Evolutionary conservation across 371 early-diverging fungal species (phyloP).

Genomic region (Phascolomyces articulosus): DNA sequence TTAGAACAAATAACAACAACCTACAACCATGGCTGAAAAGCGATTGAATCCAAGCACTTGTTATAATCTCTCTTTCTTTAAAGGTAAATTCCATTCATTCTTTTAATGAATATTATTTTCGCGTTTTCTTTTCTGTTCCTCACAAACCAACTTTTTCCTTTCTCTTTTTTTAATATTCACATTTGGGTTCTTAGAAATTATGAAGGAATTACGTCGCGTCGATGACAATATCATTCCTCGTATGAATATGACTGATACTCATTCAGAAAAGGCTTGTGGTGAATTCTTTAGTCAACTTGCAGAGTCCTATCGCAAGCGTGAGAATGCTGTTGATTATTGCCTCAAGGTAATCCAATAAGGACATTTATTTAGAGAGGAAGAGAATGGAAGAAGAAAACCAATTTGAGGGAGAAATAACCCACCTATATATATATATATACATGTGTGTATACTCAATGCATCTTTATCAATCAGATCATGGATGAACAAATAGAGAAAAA

Average conservation of each 20-base stretch:
- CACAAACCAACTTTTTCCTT: too few species aligned
- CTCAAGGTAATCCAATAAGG: too few species aligned
- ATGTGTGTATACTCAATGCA: too few species aligned
- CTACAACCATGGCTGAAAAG: constrained; percentile 27
- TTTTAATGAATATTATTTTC: too few species aligned
- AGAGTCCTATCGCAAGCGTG: constrained; percentile 69
- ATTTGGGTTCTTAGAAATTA: constrained; percentile 52
- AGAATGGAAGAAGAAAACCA: background rate
- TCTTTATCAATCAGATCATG: constrained; percentile 56
- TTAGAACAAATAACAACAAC: background rate
- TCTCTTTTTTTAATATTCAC: too few species aligned
- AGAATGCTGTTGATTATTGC: constrained; percentile 71
- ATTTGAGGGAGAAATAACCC: too few species aligned
- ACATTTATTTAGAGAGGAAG: background rate
- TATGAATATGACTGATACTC: constrained; percentile 74
- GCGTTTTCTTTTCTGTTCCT: too few species aligned
- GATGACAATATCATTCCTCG: constrained; percentile 83
- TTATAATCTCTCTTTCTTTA: constrained; percentile 73
- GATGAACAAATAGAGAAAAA: constrained; percentile 61
- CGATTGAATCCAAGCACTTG: constrained; percentile 49
- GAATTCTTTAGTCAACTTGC: constrained; percentile 71
- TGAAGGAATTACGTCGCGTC: constrained; percentile 76
- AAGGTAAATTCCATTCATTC: constrained; percentile 58
- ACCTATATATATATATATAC: too few species aligned
- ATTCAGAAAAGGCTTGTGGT: constrained; percentile 64